Conservation (phyloP, 768 basidiomycete genomes). For the Erythrobasidium yunnanense region DNA sequence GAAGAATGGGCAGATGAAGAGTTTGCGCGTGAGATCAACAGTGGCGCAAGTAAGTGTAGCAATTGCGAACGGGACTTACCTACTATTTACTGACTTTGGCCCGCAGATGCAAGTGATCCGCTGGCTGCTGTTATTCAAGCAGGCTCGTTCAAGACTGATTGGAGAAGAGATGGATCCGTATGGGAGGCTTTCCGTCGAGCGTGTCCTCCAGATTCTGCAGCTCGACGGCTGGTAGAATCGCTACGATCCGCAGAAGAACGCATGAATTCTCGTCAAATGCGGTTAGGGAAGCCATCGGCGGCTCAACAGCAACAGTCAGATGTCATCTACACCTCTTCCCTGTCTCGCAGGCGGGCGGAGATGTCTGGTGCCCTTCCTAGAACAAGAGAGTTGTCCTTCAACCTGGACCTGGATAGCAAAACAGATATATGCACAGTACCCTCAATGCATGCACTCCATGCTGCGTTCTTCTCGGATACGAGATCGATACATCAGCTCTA, state of each 20-base stretch:
- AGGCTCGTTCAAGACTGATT: conserved; percentile 63
- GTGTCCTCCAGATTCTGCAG: conserved; percentile 64
- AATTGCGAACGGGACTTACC: neutral
- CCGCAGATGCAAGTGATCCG: conserved; percentile 35
- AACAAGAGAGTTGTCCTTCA: conserved; percentile 56
- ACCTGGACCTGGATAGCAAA: conserved; percentile 51
- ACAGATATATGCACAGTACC: conserved; percentile 72
- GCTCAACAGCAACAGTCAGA: conserved; percentile 27
- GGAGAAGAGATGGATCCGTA: conserved; percentile 65
- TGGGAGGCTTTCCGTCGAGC: conserved; percentile 95
- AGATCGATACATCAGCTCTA: conserved; percentile 74
- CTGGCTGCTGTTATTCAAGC: conserved; percentile 26
- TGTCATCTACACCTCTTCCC: conserved; percentile 3
- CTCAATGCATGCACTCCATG: conserved; percentile 74
- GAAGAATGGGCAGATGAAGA: conserved; percentile 36
- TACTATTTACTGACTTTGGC: neutral
- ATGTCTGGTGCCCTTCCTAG: conserved; percentile 29
- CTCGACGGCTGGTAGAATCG: conserved; percentile 72
- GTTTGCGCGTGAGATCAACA: neutral
- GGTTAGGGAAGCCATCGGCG: conserved; percentile 30
- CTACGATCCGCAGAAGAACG: conserved; percentile 47
- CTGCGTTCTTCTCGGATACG: conserved; percentile 97
- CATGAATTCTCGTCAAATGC: conserved; percentile 27
- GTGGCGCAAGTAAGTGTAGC: conserved; percentile 29
- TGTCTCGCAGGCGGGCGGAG: conserved; percentile 14